Conservation (phyloP, 768 basidiomycete genomes). For the Tulasnella calospora region DNA sequence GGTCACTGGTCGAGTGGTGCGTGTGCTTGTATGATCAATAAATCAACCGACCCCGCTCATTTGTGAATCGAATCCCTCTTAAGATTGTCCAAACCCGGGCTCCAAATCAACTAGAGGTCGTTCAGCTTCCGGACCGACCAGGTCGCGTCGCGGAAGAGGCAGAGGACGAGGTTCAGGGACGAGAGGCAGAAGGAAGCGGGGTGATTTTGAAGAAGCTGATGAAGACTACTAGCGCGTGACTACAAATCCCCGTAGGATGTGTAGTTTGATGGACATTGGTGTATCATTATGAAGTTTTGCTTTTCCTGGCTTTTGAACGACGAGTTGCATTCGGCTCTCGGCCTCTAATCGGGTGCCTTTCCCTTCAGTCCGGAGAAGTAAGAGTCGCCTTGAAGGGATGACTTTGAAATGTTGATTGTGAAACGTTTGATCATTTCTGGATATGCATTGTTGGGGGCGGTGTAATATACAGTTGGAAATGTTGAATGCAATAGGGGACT, state of each 20-base stretch:
- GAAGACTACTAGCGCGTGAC: background rate
- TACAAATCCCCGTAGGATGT: background rate
- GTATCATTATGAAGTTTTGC: background rate
- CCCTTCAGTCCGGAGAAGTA: too few species aligned
- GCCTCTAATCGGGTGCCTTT: too few species aligned
- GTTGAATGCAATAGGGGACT: background rate
- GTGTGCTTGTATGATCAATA: background rate
- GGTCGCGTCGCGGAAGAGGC: slow-evolving; percentile 19
- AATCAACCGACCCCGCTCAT: background rate
- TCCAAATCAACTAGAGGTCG: slow-evolving; percentile 3
- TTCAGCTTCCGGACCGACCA: slow-evolving; percentile 14
- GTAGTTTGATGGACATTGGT: background rate
- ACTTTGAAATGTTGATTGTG: background rate
- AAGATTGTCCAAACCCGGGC: slow-evolving; percentile 21
- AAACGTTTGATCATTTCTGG: background rate
- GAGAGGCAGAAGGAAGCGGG: slow-evolving; percentile 17
- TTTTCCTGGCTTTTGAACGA: background rate
- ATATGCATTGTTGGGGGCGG: background rate
- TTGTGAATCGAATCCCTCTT: background rate
- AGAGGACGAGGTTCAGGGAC: slow-evolving; percentile 17
- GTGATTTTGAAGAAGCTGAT: slow-evolving; percentile 6
- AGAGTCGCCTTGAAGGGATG: background rate
- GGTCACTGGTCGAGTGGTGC: slow-evolving; percentile 24
- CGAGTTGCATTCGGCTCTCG: too few species aligned
- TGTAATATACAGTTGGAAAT: background rate